Conservation (phyloP, 1,284 basidiomycete species). For the Mycosarcoma mackinlayi region DNA sequence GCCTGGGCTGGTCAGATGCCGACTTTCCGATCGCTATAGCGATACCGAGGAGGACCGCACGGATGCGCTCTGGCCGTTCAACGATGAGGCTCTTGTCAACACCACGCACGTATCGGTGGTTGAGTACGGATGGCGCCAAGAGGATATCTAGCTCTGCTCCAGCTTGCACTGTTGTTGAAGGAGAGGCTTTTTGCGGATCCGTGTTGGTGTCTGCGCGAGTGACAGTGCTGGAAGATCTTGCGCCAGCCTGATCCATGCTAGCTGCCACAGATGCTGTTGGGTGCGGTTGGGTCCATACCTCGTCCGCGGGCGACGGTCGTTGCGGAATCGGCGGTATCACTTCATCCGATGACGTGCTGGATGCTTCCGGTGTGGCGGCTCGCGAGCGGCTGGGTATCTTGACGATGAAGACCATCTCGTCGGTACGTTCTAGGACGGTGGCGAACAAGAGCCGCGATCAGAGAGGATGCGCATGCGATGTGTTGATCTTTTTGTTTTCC, state of each 20-base stretch:
- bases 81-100: conserved; percentile 64
- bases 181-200: neutral
- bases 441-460: too few relatives aligned
- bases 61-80: conserved; percentile 65
- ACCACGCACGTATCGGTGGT: conserved; percentile 63
- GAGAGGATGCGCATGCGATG: too few relatives aligned
- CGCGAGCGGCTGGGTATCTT: conserved; percentile 57
- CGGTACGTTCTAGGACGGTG: too few relatives aligned
- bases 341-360: conserved; percentile 20
- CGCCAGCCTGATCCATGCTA: neutral
- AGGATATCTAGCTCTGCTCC: conserved; percentile 55
- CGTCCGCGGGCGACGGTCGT: neutral
- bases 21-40: conserved; percentile 48
- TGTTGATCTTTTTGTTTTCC: too few relatives aligned
- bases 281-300: neutral
- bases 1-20: neutral
- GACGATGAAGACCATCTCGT: conserved; percentile 60
- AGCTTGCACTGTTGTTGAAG: neutral
- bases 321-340: neutral
- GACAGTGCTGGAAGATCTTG: neutral
- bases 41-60: conserved; percentile 62
- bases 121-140: conserved; percentile 60
- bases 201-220: neutral
- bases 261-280: neutral
- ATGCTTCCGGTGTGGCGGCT: conserved; percentile 41